Percentiles rank a stretch among this genome's conserved stretches.
phyloP scores from a whole-genome alignment of 768 basidiomycete species.

The Leccinum variicolor region DNA sequence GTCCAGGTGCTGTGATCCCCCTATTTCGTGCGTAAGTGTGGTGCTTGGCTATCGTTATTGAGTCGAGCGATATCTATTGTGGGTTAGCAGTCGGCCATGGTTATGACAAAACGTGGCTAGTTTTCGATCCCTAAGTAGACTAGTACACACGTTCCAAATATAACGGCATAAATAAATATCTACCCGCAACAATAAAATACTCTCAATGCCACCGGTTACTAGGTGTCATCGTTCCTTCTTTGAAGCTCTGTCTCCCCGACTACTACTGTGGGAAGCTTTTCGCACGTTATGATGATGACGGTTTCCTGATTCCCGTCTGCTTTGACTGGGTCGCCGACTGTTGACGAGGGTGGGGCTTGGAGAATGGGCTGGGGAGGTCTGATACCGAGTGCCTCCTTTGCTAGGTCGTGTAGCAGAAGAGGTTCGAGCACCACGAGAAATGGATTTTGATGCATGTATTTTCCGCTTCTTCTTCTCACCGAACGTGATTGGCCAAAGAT shows the following conservation, averaged over 20 bases:
- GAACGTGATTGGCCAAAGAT: conserved; percentile 29
- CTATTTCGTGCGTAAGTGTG: not conserved
- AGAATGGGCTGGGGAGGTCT: conserved; percentile 14
- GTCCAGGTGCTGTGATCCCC: not conserved
- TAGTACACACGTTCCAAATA: conserved; percentile 1
- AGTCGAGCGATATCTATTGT: not conserved
- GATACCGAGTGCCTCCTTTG: conserved; percentile 8
- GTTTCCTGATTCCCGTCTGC: conserved; percentile 4
- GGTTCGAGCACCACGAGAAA: conserved; percentile 5
- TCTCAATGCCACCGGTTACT: not conserved
- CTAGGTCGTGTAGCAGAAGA: conserved; percentile 10
- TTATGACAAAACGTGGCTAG: not conserved
- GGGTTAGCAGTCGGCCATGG: not conserved
- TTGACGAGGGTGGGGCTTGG: conserved; percentile 12
- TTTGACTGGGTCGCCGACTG: conserved; percentile 20
- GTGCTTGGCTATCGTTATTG: not conserved
- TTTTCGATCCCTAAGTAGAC: not conserved
- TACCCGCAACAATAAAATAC: conserved; percentile 16
- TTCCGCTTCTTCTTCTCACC: conserved; percentile 14
- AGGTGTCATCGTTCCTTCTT: conserved; percentile 5
- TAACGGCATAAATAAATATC: conserved; percentile 20
- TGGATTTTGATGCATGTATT: conserved; percentile 8
- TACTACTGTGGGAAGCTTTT: conserved; percentile 14
- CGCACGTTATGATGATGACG: conserved; percentile 15
- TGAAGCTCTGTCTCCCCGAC: conserved; percentile 5